Conservation (phyloP, 148 eudicot species). For the Dysphania ambrosioides region DNA sequence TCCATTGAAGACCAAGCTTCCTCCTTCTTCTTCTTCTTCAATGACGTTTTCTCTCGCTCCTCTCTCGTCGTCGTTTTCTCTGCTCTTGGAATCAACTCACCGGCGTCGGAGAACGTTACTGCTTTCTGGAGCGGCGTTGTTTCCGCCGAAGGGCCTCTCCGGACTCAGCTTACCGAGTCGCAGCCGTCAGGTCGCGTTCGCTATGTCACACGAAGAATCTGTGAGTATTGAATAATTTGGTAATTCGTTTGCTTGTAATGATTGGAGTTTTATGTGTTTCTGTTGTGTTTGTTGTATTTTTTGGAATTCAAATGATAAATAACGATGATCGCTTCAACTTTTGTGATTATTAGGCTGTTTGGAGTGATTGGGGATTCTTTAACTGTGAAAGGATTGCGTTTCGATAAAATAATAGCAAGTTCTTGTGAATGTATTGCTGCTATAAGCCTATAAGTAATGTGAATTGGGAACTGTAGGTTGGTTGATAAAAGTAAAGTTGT, state of each 20-base stretch:
- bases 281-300: background rate
- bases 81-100: conserved; percentile 10
- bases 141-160: conserved; percentile 18
- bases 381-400: background rate
- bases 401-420: background rate
- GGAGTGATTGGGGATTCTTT: background rate
- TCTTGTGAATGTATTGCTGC: background rate
- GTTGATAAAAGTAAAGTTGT: background rate
- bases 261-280: background rate
- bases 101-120: conserved; percentile 16
- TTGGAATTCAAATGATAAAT: background rate
- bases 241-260: background rate
- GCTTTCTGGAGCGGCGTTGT: conserved; percentile 8
- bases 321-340: background rate
- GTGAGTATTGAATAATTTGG: conserved; percentile 33
- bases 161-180: conserved; percentile 23
- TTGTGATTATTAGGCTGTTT: background rate
- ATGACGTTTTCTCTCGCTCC: conserved; percentile 27
- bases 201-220: conserved; percentile 66
- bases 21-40: conserved; percentile 14
- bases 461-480: background rate
- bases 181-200: conserved; percentile 32
- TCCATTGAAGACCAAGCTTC: conserved; percentile 19
- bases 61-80: conserved; percentile 9
- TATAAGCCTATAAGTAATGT: no score